Base-by-base conservation (phyloP, 768 basidiomycete genomes). In the Boletus rubroflammeus region DNA sequence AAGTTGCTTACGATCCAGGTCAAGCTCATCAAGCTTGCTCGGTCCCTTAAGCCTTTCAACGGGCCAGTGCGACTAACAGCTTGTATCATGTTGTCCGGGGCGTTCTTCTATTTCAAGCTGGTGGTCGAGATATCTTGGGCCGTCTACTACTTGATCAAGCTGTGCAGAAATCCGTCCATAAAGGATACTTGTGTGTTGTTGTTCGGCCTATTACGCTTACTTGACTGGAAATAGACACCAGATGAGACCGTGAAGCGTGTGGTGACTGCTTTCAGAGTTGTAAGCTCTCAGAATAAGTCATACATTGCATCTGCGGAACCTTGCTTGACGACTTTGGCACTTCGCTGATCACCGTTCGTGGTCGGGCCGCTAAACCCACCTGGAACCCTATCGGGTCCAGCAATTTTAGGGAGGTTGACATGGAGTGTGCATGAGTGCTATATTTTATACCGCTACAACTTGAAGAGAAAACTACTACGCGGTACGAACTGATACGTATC, bases 191-290 rank as follows among this genome's bases (percentile, higher is more conserved):
- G 55, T 35, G 44, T 42, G 17, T 55, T 61, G 42, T 49, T 67
- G 35, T 23, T 65, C 14, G 65, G 67, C 15, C 34, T 68, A 32
- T 38, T 69, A 39, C 67, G 67, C 26, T 55, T 68, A 39, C 47
- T 68, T 11, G 67, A 68, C n/a, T 69, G 67, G 67, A 69, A 58
- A 60, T 68, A 67, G 55, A 61, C 3, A 28, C 34, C 1, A 15
- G 17, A 46, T 53, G 15, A 11, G 26, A 32, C 7, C 6, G 28
- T 15, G 29, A 32, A 35, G 15, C 21, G 25, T 11, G 28, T 9
- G 28, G 17, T 44, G 21, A 43, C 31, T 17, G 17, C 15, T 29
- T 36, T 38, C 11, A 26, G 44, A n/a, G 19, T 15, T n/a, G 17
- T 8, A 25, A 21, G 15, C 28, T 32, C 32, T 46, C 7, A 4